Conservation (phyloP, 139 green algal species). For the Tetradesmus obliquus region DNA sequence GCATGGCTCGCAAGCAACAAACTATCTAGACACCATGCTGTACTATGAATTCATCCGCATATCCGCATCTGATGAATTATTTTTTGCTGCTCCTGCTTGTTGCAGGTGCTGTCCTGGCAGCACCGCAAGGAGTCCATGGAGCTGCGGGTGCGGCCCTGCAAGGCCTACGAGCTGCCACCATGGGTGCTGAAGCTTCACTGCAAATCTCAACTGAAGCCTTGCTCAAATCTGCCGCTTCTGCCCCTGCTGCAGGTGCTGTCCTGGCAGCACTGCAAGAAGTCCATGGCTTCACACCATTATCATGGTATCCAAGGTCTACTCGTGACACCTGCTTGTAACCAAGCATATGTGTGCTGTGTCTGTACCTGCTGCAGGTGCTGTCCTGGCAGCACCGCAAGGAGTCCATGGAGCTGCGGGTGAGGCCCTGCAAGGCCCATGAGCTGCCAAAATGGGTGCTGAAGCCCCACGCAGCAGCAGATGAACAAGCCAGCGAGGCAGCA, state of each 20-base stretch:
- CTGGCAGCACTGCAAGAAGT: constrained; percentile 52
- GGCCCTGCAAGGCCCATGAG: constrained; percentile 67
- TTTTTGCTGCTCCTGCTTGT: too few species aligned
- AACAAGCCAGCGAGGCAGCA: background rate
- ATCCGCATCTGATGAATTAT: too few species aligned
- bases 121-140: constrained; percentile 74
- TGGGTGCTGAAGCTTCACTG: constrained; percentile 51
- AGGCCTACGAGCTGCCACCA: constrained; percentile 63
- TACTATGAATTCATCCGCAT: too few species aligned
- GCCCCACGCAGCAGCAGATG: background rate
- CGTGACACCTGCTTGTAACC: too few species aligned
- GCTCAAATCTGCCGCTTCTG: too few species aligned
- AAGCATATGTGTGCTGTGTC: too few species aligned
- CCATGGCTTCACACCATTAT: constrained; percentile 62
- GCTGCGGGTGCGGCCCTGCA: constrained; percentile 72
- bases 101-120: constrained; percentile 53
- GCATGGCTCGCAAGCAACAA: constrained; percentile 62
- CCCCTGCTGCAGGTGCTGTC: constrained; percentile 36
- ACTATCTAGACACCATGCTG: too few species aligned
- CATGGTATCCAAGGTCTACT: too few species aligned
- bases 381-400: constrained; percentile 51
- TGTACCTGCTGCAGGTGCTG: constrained; percentile 39
- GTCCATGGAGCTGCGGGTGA: constrained; percentile 82
- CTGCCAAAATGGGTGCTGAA: constrained; percentile 57
- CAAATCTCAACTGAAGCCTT: too few species aligned